These are phyloP conservation scores for Paramyrothecium sp. DNA, from an alignment of 2,329 filamentous ascomycete species.

Conservation along the genomic window DNA sequence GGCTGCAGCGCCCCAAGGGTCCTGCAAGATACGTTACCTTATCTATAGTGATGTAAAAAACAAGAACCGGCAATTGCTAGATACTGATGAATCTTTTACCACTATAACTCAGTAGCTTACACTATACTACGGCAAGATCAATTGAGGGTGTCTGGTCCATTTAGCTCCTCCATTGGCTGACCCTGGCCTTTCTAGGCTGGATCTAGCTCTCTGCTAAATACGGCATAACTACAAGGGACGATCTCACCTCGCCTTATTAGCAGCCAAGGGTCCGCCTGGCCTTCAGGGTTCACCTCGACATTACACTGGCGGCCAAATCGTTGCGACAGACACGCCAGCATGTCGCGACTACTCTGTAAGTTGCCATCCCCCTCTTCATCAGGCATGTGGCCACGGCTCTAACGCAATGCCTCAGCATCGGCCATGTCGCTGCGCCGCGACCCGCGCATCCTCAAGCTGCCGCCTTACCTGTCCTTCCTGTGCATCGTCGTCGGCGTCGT, in stretches of 20 bases:
- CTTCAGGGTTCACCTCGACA: slow-evolving; percentile 12
- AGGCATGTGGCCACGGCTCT: neutral
- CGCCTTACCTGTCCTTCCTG: slow-evolving; percentile 82
- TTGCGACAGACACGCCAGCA: slow-evolving; percentile 21
- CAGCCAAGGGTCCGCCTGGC: neutral
- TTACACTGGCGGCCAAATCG: slow-evolving; percentile 10
- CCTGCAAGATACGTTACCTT: too few species aligned
- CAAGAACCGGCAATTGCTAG: too few species aligned
- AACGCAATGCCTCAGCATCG: slow-evolving; percentile 41
- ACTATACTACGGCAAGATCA: too few species aligned
- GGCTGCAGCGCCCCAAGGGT: too few species aligned
- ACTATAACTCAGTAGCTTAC: too few species aligned
- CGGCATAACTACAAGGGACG: too few species aligned
- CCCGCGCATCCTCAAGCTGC: slow-evolving; percentile 77
- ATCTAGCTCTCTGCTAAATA: too few species aligned
- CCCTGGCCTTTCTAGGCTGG: too few species aligned
- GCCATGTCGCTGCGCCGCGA: slow-evolving; percentile 73
- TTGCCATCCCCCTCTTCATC: slow-evolving; percentile 1
- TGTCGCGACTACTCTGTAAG: slow-evolving; percentile 57
- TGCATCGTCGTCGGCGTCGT: slow-evolving; percentile 82
- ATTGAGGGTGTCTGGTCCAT: too few species aligned
- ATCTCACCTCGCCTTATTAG: neutral
- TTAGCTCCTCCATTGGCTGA: too few species aligned
- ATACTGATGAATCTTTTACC: too few species aligned
- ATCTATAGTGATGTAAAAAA: too few species aligned